Percentiles rank a stretch among this genome's conserved stretches.
These are phyloP conservation scores for Paradendryphiella salina DNA, from an alignment of 2,329 filamentous ascomycete genomes.

Conservation along the genomic window DNA sequence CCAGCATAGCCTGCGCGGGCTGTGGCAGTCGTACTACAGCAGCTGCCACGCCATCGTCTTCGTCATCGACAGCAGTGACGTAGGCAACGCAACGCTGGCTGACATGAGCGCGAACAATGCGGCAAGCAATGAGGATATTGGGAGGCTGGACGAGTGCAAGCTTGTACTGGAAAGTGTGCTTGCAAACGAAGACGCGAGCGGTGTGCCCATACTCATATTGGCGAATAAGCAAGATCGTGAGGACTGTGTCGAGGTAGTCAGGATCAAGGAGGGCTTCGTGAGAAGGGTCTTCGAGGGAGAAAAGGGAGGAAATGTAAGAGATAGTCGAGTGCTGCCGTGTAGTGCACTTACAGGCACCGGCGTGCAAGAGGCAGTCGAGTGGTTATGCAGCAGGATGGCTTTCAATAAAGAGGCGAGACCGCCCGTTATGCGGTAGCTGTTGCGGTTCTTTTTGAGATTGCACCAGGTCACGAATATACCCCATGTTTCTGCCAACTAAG, in stretches of 20 bases:
- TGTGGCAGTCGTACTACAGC: conserved; percentile 96
- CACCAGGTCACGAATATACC: conserved; percentile 8
- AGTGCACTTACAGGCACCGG: conserved; percentile 84
- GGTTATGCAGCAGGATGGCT: conserved; percentile 86
- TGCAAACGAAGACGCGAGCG: conserved; percentile 82
- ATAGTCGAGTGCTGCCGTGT: conserved; percentile 87
- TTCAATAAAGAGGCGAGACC: conserved; percentile 96
- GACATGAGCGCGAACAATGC: conserved; percentile 45
- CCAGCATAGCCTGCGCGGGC: conserved; percentile 80
- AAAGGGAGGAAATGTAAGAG: conserved; percentile 80
- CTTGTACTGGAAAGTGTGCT: conserved; percentile 88
- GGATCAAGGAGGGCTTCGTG: conserved; percentile 95
- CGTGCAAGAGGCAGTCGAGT: conserved; percentile 94
- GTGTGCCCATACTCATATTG: conserved; percentile 86
- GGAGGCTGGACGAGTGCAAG: conserved; percentile 83
- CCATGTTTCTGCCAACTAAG: neutral
- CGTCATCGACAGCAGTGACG: conserved; percentile 92
- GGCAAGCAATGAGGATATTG: conserved; percentile 43
- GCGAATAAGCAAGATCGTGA: conserved; percentile 98
- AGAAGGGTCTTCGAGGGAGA: conserved; percentile 95
- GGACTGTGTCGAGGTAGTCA: conserved; percentile 94
- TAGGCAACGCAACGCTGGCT: conserved; percentile 77
- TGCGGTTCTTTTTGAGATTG: neutral
- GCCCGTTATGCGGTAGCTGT: conserved; percentile 77
- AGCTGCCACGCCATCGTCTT: conserved; percentile 97